A percentile compares a stretch with the other conserved stretches of the same genome.
Conservation (phyloP, 192 early-diverging fungal genomes). For the Entomortierella beljakovae region DNA sequence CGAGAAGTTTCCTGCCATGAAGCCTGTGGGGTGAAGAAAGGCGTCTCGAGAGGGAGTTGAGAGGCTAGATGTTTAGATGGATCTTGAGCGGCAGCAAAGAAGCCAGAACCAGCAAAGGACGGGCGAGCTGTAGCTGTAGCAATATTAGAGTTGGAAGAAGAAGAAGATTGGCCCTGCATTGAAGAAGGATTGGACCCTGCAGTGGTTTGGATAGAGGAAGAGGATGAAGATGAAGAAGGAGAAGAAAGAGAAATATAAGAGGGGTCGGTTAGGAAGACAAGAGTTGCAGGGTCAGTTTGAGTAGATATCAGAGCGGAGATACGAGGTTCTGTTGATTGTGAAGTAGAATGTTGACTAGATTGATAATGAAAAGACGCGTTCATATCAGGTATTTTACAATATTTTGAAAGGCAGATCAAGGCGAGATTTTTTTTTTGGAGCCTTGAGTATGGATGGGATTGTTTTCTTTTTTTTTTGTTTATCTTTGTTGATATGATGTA, state of each 20-base stretch:
- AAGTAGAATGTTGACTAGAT: not conserved
- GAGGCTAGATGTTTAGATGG: conserved; percentile 21
- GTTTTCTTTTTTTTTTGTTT: not conserved
- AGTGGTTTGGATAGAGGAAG: conserved; percentile 5
- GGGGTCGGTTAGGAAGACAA: conserved; percentile 27
- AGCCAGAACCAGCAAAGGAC: conserved; percentile 32
- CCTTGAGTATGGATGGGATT: not conserved
- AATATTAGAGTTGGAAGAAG: conserved; percentile 19
- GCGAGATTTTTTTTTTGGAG: not conserved
- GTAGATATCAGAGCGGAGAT: conserved; percentile 25
- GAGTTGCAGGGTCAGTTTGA: conserved; percentile 20
- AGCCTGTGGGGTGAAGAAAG: conserved; percentile 37
- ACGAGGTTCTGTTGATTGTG: conserved; percentile 7
- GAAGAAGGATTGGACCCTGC: not conserved
- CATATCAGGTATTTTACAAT: conserved; percentile 14
- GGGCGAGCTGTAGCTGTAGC: conserved; percentile 22
- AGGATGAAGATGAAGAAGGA: no score
- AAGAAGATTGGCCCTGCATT: not conserved
- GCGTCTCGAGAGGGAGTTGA: conserved; percentile 35
- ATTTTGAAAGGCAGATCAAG: not conserved
- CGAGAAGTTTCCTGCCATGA: conserved; percentile 29
- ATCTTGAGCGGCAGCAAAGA: conserved; percentile 37
- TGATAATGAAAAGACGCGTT: conserved; percentile 14
- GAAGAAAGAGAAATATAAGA: no score
- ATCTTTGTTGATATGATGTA: not conserved